phyloP scores from a whole-genome alignment of 2,329 filamentous ascomycete genomes.

The Hymenoscyphus repandus region DNA sequence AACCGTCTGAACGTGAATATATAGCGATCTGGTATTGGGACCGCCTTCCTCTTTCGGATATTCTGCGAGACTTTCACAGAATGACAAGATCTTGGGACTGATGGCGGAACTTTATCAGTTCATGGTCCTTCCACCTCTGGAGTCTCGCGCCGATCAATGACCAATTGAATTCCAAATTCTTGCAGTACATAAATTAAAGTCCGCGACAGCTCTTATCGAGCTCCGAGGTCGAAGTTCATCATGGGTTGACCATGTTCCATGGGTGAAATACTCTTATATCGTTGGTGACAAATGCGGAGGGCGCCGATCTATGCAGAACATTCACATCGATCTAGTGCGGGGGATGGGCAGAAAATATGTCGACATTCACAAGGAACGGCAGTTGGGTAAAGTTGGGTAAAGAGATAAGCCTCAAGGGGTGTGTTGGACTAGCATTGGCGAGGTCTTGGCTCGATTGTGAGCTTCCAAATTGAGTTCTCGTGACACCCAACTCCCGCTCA shows the following conservation, averaged over 20 bases:
- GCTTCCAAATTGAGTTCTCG: neutral
- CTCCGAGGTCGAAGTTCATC: neutral
- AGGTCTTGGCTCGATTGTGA: neutral
- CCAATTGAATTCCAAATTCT: neutral
- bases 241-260: neutral
- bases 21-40: neutral
- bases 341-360: neutral
- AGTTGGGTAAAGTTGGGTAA: constrained; percentile 1
- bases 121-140: constrained; percentile 5
- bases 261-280: neutral
- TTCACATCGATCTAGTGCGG: constrained; percentile 1
- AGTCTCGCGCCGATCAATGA: neutral
- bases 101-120: neutral
- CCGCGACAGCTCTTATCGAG: constrained; percentile 1
- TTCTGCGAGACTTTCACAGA: neutral
- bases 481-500: neutral
- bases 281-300: neutral
- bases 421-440: neutral
- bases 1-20: neutral
- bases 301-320: constrained; percentile 1
- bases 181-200: neutral
- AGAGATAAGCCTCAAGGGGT: neutral
- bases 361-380: neutral
- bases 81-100: neutral
- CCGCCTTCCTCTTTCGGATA: neutral